phyloP scores from a whole-genome alignment of 148 eudicot species.

The Amaranthus palmeri region DNA sequence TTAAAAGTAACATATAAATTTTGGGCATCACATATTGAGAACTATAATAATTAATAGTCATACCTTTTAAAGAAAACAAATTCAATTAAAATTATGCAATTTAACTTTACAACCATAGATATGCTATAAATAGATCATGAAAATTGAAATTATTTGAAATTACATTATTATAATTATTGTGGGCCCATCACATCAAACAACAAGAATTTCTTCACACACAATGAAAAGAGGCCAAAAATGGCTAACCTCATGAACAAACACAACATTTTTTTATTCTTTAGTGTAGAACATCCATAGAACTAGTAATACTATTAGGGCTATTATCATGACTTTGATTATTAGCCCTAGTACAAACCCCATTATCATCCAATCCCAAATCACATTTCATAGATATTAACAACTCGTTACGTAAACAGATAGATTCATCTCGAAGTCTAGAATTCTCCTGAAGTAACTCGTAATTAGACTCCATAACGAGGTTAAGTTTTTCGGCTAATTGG shows the following conservation, averaged over 20 bases:
- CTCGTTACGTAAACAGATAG: conserved; percentile 24
- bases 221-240: background rate
- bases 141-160: background rate
- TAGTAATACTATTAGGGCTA: conserved; percentile 6
- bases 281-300: conserved; percentile 10
- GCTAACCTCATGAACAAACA: background rate
- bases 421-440: conserved; percentile 30
- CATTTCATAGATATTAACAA: conserved; percentile 29
- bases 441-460: conserved; percentile 39
- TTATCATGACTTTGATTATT: background rate
- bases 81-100: background rate
- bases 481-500: conserved; percentile 36
- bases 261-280: background rate
- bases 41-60: background rate
- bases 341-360: conserved; percentile 12
- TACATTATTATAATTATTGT: background rate
- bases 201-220: background rate
- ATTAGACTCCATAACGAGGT: conserved; percentile 36
- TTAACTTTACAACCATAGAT: conserved; percentile 1
- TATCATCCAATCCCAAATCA: conserved; percentile 6
- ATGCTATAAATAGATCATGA: background rate
- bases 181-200: background rate
- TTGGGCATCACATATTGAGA: too few species aligned
- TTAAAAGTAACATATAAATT: too few species aligned
- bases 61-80: background rate